A percentile compares a stretch with the other conserved stretches of the same genome.
Conservation (phyloP, 371 early-diverging fungal species). For the Gilbertella persicaria region DNA sequence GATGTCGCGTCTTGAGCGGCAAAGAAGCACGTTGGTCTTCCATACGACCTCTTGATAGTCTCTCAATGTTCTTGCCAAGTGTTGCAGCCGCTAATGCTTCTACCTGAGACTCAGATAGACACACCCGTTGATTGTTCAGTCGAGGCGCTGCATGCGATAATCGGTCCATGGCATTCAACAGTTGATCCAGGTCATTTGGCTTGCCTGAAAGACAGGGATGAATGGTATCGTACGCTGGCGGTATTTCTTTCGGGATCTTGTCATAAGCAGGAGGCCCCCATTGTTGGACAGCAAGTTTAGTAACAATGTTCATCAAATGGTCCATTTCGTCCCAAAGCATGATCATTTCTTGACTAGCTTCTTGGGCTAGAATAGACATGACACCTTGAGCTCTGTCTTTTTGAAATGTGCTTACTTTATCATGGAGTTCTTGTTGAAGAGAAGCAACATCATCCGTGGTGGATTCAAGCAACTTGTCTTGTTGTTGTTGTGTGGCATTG, state of each 20-base stretch:
- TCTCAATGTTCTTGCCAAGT: conserved; percentile 29
- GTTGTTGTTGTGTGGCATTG: conserved; percentile 2
- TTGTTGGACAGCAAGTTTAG: conserved; percentile 8
- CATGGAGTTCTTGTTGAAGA: conserved; percentile 30
- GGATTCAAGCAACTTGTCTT: background rate
- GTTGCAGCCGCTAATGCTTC: conserved; percentile 37
- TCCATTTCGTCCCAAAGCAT: conserved; percentile 46
- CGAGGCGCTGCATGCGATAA: conserved; percentile 48
- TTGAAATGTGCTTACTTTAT: conserved; percentile 31
- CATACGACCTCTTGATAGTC: conserved; percentile 37
- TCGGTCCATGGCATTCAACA: conserved; percentile 55
- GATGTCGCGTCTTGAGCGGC: conserved; percentile 6
- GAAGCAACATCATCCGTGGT: background rate
- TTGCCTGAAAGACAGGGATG: background rate
- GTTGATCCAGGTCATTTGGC: conserved; percentile 41
- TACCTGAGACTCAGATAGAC: conserved; percentile 44
- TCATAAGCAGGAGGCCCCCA: conserved; percentile 11
- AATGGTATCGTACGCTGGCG: conserved; percentile 18
- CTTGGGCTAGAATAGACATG: background rate
- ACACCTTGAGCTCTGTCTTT: conserved; percentile 16
- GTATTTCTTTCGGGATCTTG: background rate
- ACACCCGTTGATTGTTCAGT: conserved; percentile 53
- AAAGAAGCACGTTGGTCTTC: conserved; percentile 35
- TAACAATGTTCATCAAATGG: conserved; percentile 39
- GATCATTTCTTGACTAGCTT: conserved; percentile 23